A percentile compares a stretch with the other conserved stretches of the same genome.
Evolutionary conservation across 2,329 filamentous ascomycete species (phyloP).

Genomic region (Fusarium duplospermum): DNA sequence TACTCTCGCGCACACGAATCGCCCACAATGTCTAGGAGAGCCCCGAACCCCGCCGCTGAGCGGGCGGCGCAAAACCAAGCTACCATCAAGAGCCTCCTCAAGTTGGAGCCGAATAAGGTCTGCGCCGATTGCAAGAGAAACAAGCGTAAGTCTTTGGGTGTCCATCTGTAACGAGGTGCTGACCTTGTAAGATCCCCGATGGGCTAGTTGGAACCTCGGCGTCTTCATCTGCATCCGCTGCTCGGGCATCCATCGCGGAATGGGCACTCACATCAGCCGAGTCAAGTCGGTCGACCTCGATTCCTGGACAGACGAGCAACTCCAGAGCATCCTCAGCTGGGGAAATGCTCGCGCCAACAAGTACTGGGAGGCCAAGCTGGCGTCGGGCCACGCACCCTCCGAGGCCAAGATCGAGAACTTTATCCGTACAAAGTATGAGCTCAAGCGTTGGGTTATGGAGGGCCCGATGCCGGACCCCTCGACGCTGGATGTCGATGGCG

Average conservation of each 20-base stretch:
- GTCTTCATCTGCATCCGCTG: slow-evolving; percentile 98
- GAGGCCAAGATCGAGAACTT: slow-evolving; percentile 99
- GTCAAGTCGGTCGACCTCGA: slow-evolving; percentile 99
- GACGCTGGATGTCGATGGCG: slow-evolving; percentile 83
- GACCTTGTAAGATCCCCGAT: slow-evolving; percentile 84
- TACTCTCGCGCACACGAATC: neutral
- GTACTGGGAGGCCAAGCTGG: slow-evolving; percentile 97
- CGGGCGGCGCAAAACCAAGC: slow-evolving; percentile 92
- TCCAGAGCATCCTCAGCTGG: slow-evolving; percentile 94
- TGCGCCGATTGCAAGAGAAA: slow-evolving; percentile 99
- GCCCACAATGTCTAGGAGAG: slow-evolving; percentile 78
- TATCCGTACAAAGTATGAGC: slow-evolving; percentile 98
- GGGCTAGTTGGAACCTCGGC: slow-evolving; percentile 98
- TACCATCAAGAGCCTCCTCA: slow-evolving; percentile 94
- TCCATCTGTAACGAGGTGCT: neutral
- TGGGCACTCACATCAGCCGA: slow-evolving; percentile 98
- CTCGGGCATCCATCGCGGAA: slow-evolving; percentile 97
- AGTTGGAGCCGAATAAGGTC: slow-evolving; percentile 94
- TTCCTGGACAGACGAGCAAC: slow-evolving; percentile 97
- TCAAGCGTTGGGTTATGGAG: slow-evolving; percentile 99
- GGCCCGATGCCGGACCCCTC: slow-evolving; percentile 94
- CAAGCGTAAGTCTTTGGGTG: slow-evolving; percentile 75
- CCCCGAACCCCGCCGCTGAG: slow-evolving; percentile 82
- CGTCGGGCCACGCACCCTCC: slow-evolving; percentile 89
- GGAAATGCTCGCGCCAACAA: slow-evolving; percentile 97